phyloP scores from a whole-genome alignment of 495 filamentous ascomycete genomes.

The Aspergillus olivimuriae region DNA sequence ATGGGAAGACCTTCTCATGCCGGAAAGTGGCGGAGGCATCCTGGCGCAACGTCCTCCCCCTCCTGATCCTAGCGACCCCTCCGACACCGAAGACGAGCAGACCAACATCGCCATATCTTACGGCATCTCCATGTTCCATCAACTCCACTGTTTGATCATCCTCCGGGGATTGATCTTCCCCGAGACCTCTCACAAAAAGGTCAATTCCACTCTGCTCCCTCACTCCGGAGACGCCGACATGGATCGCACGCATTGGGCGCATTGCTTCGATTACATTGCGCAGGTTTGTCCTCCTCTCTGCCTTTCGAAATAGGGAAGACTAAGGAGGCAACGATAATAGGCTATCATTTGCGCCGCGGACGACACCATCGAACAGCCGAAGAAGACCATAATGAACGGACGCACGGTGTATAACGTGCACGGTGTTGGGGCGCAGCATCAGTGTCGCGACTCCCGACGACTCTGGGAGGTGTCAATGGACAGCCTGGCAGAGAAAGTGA shows the following conservation, averaged over 20 bases:
- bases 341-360: constrained; percentile 15
- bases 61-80: neutral
- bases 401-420: constrained; percentile 6
- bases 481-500: neutral
- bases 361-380: constrained; percentile 22
- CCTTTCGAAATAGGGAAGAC: neutral
- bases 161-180: constrained; percentile 5
- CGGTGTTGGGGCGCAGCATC: constrained; percentile 12
- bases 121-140: constrained; percentile 43
- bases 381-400: constrained; percentile 15
- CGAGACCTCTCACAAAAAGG: constrained; percentile 3
- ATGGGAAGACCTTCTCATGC: constrained; percentile 1
- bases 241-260: constrained; percentile 13
- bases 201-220: constrained; percentile 1
- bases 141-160: constrained; percentile 42
- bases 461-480: constrained; percentile 12
- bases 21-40: neutral
- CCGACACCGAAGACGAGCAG: neutral
- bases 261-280: constrained; percentile 19
- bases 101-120: constrained; percentile 1
- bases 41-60: neutral
- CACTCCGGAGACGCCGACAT: neutral
- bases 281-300: constrained; percentile 9
- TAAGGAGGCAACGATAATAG: constrained; percentile 1
- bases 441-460: constrained; percentile 12